Evolutionary conservation across 257 asterid genomes (phyloP).

Genomic region (Solanum lycopersicoides): DNA sequence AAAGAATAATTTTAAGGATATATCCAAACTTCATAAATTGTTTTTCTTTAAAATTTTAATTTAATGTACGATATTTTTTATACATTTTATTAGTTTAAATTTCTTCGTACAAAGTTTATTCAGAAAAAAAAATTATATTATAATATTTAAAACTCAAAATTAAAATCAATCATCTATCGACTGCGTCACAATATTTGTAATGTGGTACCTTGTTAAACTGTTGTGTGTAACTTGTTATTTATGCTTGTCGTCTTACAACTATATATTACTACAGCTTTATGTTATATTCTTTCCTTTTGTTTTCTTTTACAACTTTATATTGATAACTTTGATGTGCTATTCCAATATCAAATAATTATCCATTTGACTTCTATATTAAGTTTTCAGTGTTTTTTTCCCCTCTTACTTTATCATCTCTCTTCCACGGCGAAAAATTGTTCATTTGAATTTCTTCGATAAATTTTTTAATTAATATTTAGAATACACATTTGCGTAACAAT

Average conservation of each 20-base stretch:
- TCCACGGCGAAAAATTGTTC: too few relatives aligned
- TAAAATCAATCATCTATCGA: fast-evolving
- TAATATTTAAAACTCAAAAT: too few relatives aligned
- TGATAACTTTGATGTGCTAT: not conserved
- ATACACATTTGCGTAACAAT: too few relatives aligned
- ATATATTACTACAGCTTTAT: not conserved
- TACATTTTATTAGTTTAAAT: too few relatives aligned
- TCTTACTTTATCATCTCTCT: not conserved
- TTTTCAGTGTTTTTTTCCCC: not conserved
- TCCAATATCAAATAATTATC: not conserved
- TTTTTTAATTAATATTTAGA: too few relatives aligned
- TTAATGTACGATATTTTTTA: too few relatives aligned
- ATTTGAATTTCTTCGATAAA: fast-evolving
- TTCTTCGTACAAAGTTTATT: too few relatives aligned
- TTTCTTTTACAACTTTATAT: not conserved
- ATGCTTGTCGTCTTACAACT: not conserved
- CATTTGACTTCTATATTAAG: not conserved
- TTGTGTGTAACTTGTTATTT: not conserved
- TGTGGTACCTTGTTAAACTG: not conserved
- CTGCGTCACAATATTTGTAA: not conserved
- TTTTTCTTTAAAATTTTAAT: too few relatives aligned
- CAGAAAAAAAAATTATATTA: fast-evolving
- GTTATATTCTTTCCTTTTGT: not conserved
- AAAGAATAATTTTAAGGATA: not conserved
- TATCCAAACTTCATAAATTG: not conserved